phyloP scores from a whole-genome alignment of 1,284 basidiomycete genomes.

The Ceratobasidium sp. region DNA sequence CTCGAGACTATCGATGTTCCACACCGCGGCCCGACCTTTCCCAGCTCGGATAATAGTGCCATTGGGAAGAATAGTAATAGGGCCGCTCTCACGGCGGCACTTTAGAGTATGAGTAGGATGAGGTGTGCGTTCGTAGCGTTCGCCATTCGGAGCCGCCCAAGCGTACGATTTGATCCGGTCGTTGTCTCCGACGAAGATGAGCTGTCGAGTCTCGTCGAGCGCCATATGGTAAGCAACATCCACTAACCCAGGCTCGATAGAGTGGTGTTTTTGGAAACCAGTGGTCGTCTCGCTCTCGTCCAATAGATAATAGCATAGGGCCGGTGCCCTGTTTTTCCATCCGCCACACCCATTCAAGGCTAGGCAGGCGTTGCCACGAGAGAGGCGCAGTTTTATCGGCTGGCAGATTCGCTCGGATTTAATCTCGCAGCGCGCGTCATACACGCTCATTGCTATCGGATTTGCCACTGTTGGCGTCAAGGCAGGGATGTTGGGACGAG shows the following conservation, averaged over 20 bases:
- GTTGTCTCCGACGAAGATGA: constrained; percentile 36
- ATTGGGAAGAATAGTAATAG: constrained; percentile 13
- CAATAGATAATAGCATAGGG: not conserved
- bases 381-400: constrained; percentile 1
- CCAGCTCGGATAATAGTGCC: constrained; percentile 30
- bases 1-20: constrained; percentile 3
- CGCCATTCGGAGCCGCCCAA: constrained; percentile 9
- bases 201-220: constrained; percentile 25
- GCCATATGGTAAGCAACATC: constrained; percentile 17
- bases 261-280: not conserved
- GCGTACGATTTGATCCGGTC: constrained; percentile 29
- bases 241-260: constrained; percentile 4
- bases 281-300: not conserved
- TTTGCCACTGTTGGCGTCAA: constrained; percentile 32
- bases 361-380: constrained; percentile 4
- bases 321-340: constrained; percentile 17
- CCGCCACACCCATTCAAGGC: constrained; percentile 20
- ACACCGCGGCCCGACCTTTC: constrained; percentile 16
- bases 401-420: not conserved
- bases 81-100: not conserved
- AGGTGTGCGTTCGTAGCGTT: not conserved
- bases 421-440: constrained; percentile 38
- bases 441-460: constrained; percentile 4
- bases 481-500: constrained; percentile 8
- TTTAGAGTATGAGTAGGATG: constrained; percentile 30